Conservation (phyloP, 768 basidiomycete genomes). For the Mrakia gelida region DNA sequence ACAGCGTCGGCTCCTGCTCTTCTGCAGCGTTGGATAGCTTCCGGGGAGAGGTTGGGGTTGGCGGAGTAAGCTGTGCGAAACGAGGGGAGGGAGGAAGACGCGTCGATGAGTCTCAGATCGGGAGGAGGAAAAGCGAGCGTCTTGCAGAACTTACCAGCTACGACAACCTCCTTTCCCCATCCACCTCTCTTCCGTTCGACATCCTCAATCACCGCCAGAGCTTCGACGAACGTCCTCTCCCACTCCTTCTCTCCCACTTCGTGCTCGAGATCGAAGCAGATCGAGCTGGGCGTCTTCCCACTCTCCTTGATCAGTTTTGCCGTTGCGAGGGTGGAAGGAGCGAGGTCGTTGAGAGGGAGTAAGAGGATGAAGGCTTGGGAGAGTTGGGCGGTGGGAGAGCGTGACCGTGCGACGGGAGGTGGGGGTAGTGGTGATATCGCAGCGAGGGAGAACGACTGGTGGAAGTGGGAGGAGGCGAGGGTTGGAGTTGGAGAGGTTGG, state of each 20-base stretch:
- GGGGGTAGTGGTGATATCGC: neutral
- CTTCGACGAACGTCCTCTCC: constrained; percentile 18
- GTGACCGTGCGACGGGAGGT: neutral
- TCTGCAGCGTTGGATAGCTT: constrained; percentile 2
- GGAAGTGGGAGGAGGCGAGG: neutral
- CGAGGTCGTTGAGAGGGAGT: constrained; percentile 23
- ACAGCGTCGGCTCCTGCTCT: constrained; percentile 10
- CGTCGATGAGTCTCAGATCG: neutral
- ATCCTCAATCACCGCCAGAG: neutral
- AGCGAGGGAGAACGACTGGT: neutral
- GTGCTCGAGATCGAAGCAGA: constrained; percentile 26
- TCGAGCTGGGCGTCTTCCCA: constrained; percentile 19
- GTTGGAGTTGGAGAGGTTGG: neutral
- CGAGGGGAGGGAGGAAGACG: neutral
- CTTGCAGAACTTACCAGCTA: neutral
- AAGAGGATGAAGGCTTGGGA: constrained; percentile 7
- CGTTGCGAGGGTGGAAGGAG: constrained; percentile 17
- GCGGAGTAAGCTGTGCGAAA: constrained; percentile 15
- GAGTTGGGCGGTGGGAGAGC: neutral
- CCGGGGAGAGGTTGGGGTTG: constrained; percentile 4
- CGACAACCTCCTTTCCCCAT: constrained; percentile 2
- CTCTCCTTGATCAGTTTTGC: constrained; percentile 13
- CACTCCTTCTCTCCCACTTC: constrained; percentile 17
- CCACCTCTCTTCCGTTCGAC: neutral
- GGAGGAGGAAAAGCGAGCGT: neutral